Conservation (phyloP, 345 rosid species). For the Aegle marmelos region DNA sequence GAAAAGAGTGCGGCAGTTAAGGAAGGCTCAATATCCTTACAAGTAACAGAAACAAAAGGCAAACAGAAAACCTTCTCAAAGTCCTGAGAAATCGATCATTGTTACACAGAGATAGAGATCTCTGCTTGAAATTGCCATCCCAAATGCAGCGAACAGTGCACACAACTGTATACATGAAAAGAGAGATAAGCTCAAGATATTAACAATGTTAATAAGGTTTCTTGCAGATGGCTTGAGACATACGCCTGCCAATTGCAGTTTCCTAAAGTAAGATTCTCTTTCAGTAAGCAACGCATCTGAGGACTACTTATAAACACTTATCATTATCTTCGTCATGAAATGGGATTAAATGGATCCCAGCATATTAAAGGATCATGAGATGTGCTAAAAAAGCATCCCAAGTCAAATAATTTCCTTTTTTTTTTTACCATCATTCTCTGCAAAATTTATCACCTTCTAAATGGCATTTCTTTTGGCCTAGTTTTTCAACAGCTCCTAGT, state of each 20-base stretch:
- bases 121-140: background rate
- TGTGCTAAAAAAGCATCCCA: background rate
- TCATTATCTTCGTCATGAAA: background rate
- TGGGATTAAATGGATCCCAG: background rate
- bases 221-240: background rate
- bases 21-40: background rate
- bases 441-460: background rate
- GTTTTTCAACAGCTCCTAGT: conserved; percentile 6
- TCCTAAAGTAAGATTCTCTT: background rate
- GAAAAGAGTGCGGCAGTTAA: background rate
- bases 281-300: background rate
- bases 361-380: background rate
- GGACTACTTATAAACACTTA: background rate
- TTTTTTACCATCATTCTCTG: background rate
- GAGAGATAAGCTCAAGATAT: background rate
- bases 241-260: background rate
- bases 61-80: background rate
- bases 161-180: background rate
- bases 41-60: background rate
- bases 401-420: conserved; percentile 1
- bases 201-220: background rate
- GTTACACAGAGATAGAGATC: background rate
- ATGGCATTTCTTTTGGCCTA: background rate
- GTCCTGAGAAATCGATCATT: background rate
- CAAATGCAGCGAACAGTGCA: background rate